Conservation (phyloP, 805 yeast species). For the Yamadazyma takamatsuzukensis region DNA sequence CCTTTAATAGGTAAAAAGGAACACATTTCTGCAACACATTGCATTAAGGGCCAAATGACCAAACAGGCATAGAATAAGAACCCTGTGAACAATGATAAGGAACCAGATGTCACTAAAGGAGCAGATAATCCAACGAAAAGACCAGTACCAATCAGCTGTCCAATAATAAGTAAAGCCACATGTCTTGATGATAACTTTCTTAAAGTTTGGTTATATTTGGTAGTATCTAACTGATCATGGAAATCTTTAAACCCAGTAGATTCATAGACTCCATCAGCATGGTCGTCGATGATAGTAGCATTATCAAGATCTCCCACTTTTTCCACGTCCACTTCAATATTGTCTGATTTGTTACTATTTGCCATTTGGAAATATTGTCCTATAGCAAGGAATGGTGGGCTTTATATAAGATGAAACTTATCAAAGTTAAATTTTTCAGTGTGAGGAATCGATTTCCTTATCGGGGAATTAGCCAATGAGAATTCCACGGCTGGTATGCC, state of each 20-base stretch:
- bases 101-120: constrained; percentile 30
- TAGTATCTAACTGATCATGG: constrained; percentile 22
- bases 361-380: background rate
- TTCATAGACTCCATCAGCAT: constrained; percentile 2
- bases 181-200: constrained; percentile 28
- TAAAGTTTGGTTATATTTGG: constrained; percentile 27
- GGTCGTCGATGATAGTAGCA: background rate
- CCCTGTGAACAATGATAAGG: constrained; percentile 31
- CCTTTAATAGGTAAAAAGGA: constrained; percentile 34
- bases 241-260: constrained; percentile 15
- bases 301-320: constrained; percentile 1
- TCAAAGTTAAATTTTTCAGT: background rate
- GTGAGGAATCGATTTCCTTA: background rate
- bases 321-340: constrained; percentile 9
- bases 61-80: constrained; percentile 27
- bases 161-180: constrained; percentile 32
- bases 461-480: background rate
- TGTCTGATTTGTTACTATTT: constrained; percentile 2
- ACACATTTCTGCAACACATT: constrained; percentile 36
- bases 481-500: no score
- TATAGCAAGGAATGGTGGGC: background rate
- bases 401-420: background rate
- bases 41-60: constrained; percentile 34
- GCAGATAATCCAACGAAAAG: constrained; percentile 28
- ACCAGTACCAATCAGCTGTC: constrained; percentile 35